Percentiles rank a stretch among this genome's conserved stretches.
Conservation (phyloP, 805 yeast species). For the Maudiozyma serrabonitensis region DNA sequence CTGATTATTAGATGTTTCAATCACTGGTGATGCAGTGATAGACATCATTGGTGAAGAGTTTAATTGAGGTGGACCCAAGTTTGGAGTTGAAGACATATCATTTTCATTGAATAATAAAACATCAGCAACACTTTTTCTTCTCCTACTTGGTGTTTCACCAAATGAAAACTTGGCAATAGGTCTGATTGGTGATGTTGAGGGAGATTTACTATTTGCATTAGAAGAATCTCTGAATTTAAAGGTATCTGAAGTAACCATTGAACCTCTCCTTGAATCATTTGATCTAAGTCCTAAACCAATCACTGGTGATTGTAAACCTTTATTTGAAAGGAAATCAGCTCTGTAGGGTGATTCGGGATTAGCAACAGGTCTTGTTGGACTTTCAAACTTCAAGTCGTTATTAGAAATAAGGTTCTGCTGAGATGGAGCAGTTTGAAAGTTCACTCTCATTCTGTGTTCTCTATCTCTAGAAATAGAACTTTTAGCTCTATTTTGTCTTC, state of each 20-base stretch:
- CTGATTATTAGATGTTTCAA: constrained; percentile 28
- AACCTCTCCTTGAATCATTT: constrained; percentile 1
- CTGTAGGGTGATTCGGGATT: background rate
- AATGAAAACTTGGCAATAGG: background rate
- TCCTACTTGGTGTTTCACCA: constrained; percentile 1
- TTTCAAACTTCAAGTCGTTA: background rate
- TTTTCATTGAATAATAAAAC: background rate
- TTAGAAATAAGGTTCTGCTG: constrained; percentile 1
- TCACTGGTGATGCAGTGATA: background rate
- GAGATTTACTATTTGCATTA: background rate
- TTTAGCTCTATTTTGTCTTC: constrained; percentile 6
- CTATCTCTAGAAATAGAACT: background rate
- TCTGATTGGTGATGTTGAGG: constrained; percentile 3
- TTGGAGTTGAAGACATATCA: constrained; percentile 3
- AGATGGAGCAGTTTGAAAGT: constrained; percentile 2
- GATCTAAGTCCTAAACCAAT: constrained; percentile 3
- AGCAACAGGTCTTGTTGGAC: background rate
- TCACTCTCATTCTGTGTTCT: constrained; percentile 4
- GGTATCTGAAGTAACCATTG: background rate
- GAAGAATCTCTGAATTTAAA: background rate
- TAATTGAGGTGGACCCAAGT: constrained; percentile 1
- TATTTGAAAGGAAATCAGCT: background rate
- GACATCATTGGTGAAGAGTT: background rate
- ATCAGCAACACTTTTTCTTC: background rate
- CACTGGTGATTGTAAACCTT: constrained; percentile 4